These are phyloP conservation scores for Entophlyctis helioformis DNA, from an alignment of 192 early-diverging fungal genomes.

Conservation along the genomic window DNA sequence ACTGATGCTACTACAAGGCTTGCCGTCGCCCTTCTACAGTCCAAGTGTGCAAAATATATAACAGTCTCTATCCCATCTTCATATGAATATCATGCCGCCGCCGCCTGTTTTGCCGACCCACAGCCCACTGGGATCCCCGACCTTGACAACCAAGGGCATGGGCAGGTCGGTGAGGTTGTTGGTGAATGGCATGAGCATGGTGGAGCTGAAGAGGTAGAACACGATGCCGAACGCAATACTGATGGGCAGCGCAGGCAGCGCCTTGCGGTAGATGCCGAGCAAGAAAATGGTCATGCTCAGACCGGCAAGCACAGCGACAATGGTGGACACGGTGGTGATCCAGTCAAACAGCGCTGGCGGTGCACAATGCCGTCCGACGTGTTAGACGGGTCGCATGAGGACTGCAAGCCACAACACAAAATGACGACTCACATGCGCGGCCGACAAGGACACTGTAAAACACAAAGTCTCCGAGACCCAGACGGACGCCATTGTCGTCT, in stretches of 20 bases:
- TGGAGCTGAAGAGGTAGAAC: slow-evolving; percentile 56
- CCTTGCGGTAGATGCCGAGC: slow-evolving; percentile 67
- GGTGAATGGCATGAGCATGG: slow-evolving; percentile 28
- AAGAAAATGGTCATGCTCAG: slow-evolving; percentile 81
- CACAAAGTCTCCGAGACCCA: slow-evolving; percentile 87
- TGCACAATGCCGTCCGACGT: no score
- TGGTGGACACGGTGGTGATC: slow-evolving; percentile 67
- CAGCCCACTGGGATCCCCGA: slow-evolving; percentile 12
- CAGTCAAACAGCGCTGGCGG: slow-evolving; percentile 57
- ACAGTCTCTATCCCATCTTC: no score
- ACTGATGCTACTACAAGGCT: no score
- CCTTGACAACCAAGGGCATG: background rate
- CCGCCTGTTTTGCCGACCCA: slow-evolving; percentile 21
- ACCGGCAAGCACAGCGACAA: slow-evolving; percentile 70
- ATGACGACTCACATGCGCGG: slow-evolving; percentile 52
- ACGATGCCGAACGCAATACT: slow-evolving; percentile 77
- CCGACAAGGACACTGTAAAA: slow-evolving; percentile 77
- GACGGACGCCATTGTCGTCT: slow-evolving; percentile 55
- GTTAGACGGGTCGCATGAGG: no score
- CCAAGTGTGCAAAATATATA: no score
- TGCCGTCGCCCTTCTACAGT: no score
- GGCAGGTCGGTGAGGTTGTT: slow-evolving; percentile 4
- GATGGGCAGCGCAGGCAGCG: slow-evolving; percentile 76
- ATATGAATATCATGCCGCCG: slow-evolving; percentile 26
- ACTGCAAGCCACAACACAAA: no score